Conservation (phyloP, 2,329 filamentous ascomycete species). For the Phoma herbarum region DNA sequence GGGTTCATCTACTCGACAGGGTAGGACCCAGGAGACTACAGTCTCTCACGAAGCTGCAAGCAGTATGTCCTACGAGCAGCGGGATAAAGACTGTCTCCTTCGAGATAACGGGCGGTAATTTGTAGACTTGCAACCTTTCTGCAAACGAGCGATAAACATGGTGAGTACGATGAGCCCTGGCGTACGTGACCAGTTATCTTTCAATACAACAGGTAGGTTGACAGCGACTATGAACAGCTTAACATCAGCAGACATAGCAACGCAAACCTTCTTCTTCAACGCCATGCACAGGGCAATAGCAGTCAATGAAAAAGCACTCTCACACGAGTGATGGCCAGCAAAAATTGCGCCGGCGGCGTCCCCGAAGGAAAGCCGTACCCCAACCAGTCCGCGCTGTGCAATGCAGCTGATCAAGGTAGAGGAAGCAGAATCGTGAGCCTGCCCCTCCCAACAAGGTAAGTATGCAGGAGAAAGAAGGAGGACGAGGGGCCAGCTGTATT, state of each 20-base stretch:
- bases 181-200: neutral
- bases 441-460: constrained; percentile 42
- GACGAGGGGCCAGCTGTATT: neutral
- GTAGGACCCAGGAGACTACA: too few species aligned
- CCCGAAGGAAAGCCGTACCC: constrained; percentile 46
- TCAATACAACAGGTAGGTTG: neutral
- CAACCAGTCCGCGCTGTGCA: constrained; percentile 49
- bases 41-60: too few species aligned
- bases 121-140: neutral
- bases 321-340: constrained; percentile 27
- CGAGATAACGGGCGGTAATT: neutral
- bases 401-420: constrained; percentile 46
- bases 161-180: neutral
- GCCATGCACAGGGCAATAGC: constrained; percentile 40
- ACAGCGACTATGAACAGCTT: neutral
- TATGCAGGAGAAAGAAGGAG: neutral
- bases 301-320: constrained; percentile 48
- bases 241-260: neutral
- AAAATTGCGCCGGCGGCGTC: constrained; percentile 45
- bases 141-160: neutral
- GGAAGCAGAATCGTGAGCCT: constrained; percentile 42
- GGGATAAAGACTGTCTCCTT: neutral
- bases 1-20: too few species aligned
- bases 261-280: constrained; percentile 47
- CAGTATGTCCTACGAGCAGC: neutral